Base-by-base conservation (phyloP, 2,329 filamentous ascomycete species). In the Diplodia scrobiculata region DNA sequence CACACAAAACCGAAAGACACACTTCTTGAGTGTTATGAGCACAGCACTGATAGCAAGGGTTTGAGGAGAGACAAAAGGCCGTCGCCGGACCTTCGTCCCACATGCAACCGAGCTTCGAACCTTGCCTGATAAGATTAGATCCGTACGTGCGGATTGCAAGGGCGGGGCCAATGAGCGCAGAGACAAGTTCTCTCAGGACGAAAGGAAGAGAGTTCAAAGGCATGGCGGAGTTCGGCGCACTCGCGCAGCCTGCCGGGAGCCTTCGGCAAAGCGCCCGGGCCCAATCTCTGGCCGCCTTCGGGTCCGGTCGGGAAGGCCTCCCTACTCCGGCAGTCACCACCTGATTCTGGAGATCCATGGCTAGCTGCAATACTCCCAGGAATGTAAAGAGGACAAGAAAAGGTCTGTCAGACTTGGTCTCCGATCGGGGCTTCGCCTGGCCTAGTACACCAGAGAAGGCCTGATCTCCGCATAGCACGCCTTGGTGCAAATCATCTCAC, bases 91-190 rank as follows among this genome's bases (percentile, higher is more conserved):
- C 64, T 50, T 50, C 14, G 47, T 41, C 25, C 52, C 53, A 32
- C 27, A 53, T 32, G 60, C 47, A 63, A 19, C 48, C 60, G 60
- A 63, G 60, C 47, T 51, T 53, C 32, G n/a, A 63, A 27, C 38
- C 2, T 27, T 17, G 48, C 14, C 32, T 41, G 64, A 66, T 60
- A 60, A 53, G 64, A 66, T 66, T 66, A 60, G 53, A 66, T 66
- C 58, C 58, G 58, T 62, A 62, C n/a, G 58, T 62, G 58, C 58
- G 58, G 25, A 62, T 36, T 13, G 45, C 10, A 21, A 9, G 38
- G n/a, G 7, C 1, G 38, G 11, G 25, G 47, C 10, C 14, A 10
- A 36, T 11, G 41, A 19, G 41, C n/a, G 45, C 27, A 36, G 36
- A 54, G 25, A 29, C 1, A 25, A 32, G 19, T 27, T 29, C 5